phyloP scores from a whole-genome alignment of 495 filamentous ascomycete species.

The Penicillium soppii region DNA sequence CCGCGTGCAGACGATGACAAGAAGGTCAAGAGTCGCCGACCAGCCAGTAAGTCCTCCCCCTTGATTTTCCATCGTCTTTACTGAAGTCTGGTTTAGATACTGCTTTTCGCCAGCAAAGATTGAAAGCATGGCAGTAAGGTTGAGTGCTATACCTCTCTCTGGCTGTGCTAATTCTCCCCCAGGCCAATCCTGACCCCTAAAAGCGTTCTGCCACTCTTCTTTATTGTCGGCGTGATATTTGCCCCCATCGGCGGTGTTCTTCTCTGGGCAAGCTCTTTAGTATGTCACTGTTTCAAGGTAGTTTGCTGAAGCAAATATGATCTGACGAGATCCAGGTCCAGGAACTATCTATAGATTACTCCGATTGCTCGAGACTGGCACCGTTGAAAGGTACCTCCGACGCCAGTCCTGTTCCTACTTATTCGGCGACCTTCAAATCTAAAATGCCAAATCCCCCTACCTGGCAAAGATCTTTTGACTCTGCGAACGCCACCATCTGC shows the following conservation, averaged over 20 bases:
- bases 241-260: constrained; percentile 83
- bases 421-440: constrained; percentile 63
- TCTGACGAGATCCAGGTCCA: constrained; percentile 63
- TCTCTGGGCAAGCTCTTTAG: constrained; percentile 76
- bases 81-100: constrained; percentile 58
- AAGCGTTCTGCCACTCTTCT: constrained; percentile 88
- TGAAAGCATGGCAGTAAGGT: constrained; percentile 92
- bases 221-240: constrained; percentile 81
- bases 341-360: constrained; percentile 88
- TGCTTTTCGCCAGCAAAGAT: constrained; percentile 84
- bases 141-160: neutral
- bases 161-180: constrained; percentile 6
- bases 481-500: constrained; percentile 49
- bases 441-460: constrained; percentile 26
- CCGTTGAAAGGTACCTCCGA: constrained; percentile 44
- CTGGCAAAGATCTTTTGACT: constrained; percentile 18
- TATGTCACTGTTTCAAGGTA: constrained; percentile 26
- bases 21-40: constrained; percentile 82
- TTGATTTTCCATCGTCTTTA: neutral
- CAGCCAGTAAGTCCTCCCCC: constrained; percentile 63
- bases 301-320: neutral
- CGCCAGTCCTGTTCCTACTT: constrained; percentile 43
- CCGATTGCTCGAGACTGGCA: constrained; percentile 56
- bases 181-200: constrained; percentile 92
- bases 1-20: constrained; percentile 53